These are phyloP conservation scores for Blepharisma stoltei DNA, from an alignment of 73 alveolate genomes.

Conservation along the genomic window DNA sequence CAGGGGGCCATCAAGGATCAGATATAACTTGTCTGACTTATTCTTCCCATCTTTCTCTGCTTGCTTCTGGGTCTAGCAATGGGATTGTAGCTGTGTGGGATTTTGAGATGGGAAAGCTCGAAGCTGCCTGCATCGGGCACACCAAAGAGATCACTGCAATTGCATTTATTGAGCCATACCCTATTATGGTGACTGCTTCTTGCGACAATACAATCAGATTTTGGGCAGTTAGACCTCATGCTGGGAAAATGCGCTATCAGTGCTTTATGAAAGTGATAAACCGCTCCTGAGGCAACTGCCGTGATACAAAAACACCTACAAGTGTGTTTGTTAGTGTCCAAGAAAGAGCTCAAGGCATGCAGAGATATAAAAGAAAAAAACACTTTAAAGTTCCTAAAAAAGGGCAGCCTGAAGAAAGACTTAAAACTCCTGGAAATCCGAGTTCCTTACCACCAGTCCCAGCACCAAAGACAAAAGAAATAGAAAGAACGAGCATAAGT, in stretches of 20 bases:
- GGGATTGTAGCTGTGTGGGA: constrained; percentile 93
- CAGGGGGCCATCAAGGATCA: constrained; percentile 88
- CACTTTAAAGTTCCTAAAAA: not conserved
- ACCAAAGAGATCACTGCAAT: constrained; percentile 59
- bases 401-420: too few relatives aligned
- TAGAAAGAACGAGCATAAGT: too few relatives aligned
- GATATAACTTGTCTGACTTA: constrained; percentile 83
- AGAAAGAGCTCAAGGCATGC: constrained; percentile 31
- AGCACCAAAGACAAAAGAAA: too few relatives aligned
- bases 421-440: too few relatives aligned
- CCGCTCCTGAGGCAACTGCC: constrained; percentile 46
- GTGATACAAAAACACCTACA: constrained; percentile 42
- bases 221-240: constrained; percentile 56
- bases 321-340: constrained; percentile 34
- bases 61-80: constrained; percentile 92
- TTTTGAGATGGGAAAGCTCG: constrained; percentile 90
- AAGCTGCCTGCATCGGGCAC: constrained; percentile 77
- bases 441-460: too few relatives aligned
- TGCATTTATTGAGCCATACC: constrained; percentile 84
- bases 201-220: constrained; percentile 62
- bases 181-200: constrained; percentile 70
- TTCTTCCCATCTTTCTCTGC: constrained; percentile 65
- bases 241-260: constrained; percentile 36
- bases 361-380: constrained; percentile 13
- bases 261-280: constrained; percentile 56